Percentiles rank a stretch among this genome's conserved stretches.
Evolutionary conservation across 805 yeast genomes (phyloP).

Genomic region (Lipomyces oligophaga): DNA sequence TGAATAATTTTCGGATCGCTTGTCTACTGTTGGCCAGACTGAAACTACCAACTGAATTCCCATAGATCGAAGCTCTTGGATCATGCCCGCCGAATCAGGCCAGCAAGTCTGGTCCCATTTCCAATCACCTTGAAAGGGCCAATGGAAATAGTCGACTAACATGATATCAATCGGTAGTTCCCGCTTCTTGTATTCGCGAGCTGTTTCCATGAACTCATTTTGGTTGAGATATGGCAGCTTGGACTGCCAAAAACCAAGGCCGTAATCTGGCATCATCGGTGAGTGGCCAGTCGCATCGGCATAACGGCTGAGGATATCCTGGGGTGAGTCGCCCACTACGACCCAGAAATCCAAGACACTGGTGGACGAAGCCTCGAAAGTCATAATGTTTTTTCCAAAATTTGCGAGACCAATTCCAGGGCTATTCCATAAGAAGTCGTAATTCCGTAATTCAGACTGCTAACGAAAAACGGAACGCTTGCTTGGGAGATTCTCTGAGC

Average conservation of each 20-base stretch:
- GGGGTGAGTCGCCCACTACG: slow-evolving; percentile 28
- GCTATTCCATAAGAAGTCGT: slow-evolving; percentile 28
- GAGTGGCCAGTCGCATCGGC: slow-evolving; percentile 28
- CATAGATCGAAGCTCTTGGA: slow-evolving; percentile 20
- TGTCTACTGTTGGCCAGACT: slow-evolving; percentile 29
- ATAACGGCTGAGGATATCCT: slow-evolving; percentile 25
- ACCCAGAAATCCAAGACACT: slow-evolving; percentile 19
- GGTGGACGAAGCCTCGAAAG: slow-evolving; percentile 27
- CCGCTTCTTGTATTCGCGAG: slow-evolving; percentile 22
- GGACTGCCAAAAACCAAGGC: slow-evolving; percentile 30
- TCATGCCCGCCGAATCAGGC: slow-evolving; percentile 31
- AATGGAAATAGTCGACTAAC: slow-evolving; percentile 26
- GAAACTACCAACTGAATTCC: slow-evolving; percentile 28
- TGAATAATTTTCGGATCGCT: slow-evolving; percentile 20
- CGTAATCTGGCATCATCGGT: slow-evolving; percentile 28
- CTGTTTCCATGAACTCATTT: slow-evolving; percentile 27
- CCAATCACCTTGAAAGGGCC: slow-evolving; percentile 30
- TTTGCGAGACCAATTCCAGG: slow-evolving; percentile 28
- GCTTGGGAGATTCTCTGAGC: slow-evolving; percentile 30
- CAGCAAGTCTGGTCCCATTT: slow-evolving; percentile 25
- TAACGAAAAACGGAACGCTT: slow-evolving; percentile 27
- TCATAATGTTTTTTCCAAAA: slow-evolving; percentile 27
- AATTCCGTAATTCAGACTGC: slow-evolving; percentile 27
- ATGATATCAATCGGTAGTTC: slow-evolving; percentile 27
- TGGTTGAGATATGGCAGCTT: slow-evolving; percentile 28